phyloP scores from a whole-genome alignment of 768 basidiomycete genomes.

The Boletus subcaerulescens region DNA sequence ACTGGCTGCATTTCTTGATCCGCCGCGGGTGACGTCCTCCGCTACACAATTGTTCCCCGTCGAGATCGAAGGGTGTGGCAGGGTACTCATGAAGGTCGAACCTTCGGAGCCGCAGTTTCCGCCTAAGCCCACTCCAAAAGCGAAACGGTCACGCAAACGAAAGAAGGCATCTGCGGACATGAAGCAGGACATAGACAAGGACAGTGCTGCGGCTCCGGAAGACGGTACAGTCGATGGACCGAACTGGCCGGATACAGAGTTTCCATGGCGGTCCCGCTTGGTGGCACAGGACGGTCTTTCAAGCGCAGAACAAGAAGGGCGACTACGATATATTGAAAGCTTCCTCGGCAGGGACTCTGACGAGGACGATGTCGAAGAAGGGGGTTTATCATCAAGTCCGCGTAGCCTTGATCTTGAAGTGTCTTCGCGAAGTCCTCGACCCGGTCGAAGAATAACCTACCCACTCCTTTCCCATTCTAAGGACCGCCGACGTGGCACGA shows the following conservation, averaged over 20 bases:
- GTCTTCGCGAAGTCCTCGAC: slow-evolving; percentile 19
- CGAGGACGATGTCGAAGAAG: slow-evolving; percentile 37
- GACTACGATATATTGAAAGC: slow-evolving; percentile 61
- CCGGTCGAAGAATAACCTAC: slow-evolving; percentile 60
- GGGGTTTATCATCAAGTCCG: slow-evolving; percentile 7
- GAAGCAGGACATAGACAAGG: slow-evolving; percentile 16
- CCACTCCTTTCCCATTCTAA: slow-evolving; percentile 46
- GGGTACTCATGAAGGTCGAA: slow-evolving; percentile 62
- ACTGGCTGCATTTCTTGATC: slow-evolving; percentile 62
- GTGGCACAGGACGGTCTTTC: slow-evolving; percentile 51
- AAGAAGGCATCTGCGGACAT: slow-evolving; percentile 39
- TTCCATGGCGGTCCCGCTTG: slow-evolving; percentile 71
- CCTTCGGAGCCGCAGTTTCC: slow-evolving; percentile 35
- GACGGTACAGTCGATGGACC: slow-evolving; percentile 47
- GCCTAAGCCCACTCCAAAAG: slow-evolving; percentile 34
- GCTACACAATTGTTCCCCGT: slow-evolving; percentile 53
- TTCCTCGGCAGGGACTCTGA: slow-evolving; percentile 77
- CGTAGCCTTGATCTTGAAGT: slow-evolving; percentile 6
- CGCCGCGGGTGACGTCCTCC: slow-evolving; percentile 32
- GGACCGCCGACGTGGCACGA: slow-evolving; percentile 11
- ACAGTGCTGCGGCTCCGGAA: slow-evolving; percentile 14
- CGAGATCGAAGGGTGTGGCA: slow-evolving; percentile 64
- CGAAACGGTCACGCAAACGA: slow-evolving; percentile 47
- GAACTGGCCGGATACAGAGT: slow-evolving; percentile 77
- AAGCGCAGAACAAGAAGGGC: slow-evolving; percentile 56